phyloP scores from a whole-genome alignment of 2,329 filamentous ascomycete species.

The Colletotrichum tropicale region DNA sequence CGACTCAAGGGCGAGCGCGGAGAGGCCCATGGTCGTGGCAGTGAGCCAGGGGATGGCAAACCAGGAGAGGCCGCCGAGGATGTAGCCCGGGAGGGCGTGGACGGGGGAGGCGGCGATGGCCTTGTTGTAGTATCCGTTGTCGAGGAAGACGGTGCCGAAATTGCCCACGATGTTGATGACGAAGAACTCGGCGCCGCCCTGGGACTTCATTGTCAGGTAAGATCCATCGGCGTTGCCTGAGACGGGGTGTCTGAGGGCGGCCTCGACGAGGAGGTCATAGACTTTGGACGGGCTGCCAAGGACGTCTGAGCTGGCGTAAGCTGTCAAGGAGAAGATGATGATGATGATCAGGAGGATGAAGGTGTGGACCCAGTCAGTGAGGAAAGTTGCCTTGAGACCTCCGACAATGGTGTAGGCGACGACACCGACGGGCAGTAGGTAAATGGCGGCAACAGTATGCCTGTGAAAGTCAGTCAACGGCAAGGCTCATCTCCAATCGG shows the following conservation, averaged over 20 bases:
- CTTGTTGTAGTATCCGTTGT: constrained; percentile 86
- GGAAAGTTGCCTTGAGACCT: constrained; percentile 79
- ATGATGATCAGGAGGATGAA: constrained; percentile 79
- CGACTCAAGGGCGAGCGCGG: constrained; percentile 75
- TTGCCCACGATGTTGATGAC: constrained; percentile 81
- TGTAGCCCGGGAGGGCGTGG: constrained; percentile 80
- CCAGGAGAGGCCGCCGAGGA: constrained; percentile 77
- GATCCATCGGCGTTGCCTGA: constrained; percentile 76
- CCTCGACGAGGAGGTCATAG: constrained; percentile 72
- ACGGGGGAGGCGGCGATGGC: constrained; percentile 81
- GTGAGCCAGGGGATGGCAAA: constrained; percentile 87
- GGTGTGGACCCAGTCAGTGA: constrained; percentile 80
- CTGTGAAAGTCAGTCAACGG: background rate
- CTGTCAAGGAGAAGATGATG: constrained; percentile 76
- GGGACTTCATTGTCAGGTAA: constrained; percentile 80
- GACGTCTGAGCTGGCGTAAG: constrained; percentile 56
- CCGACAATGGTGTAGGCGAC: constrained; percentile 72
- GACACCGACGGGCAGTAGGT: constrained; percentile 79
- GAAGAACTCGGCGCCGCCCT: constrained; percentile 72
- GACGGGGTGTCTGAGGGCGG: constrained; percentile 70
- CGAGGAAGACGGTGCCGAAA: constrained; percentile 77
- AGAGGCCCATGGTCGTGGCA: constrained; percentile 80
- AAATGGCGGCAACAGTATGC: constrained; percentile 73
- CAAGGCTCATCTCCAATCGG: background rate
- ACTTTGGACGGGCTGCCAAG: constrained; percentile 71